Conservation (phyloP, 176 grass and related monocot genomes). For the Aegilops longissima region DNA sequence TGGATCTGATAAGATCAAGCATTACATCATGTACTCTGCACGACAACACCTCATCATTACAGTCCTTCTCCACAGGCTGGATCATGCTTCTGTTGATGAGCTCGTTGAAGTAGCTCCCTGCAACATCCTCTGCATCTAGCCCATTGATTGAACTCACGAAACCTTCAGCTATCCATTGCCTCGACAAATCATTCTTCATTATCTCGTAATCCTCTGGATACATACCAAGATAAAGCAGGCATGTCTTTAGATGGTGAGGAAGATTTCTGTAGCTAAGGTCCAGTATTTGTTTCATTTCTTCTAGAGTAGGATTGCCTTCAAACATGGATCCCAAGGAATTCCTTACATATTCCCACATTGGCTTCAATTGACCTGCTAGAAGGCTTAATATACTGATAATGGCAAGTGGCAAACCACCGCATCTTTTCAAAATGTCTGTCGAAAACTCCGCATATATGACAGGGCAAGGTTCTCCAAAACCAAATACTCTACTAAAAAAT, state of each 20-base stretch:
- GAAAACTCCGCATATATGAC: not conserved
- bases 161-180: slow-evolving; percentile 52
- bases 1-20: slow-evolving; percentile 33
- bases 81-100: slow-evolving; percentile 47
- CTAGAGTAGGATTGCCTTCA: not conserved
- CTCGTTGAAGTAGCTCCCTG: slow-evolving; percentile 34
- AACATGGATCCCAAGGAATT: slow-evolving; percentile 8
- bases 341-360: not conserved
- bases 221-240: slow-evolving; percentile 42
- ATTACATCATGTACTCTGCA: slow-evolving; percentile 49
- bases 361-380: not conserved
- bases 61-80: not conserved
- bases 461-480: not conserved
- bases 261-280: slow-evolving; percentile 40
- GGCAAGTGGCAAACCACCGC: slow-evolving; percentile 13
- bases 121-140: slow-evolving; percentile 26
- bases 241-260: slow-evolving; percentile 45
- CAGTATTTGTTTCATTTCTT: slow-evolving; percentile 25
- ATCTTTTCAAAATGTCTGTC: slow-evolving; percentile 6
- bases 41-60: not conserved
- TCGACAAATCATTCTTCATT: slow-evolving; percentile 1
- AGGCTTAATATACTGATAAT: slow-evolving; percentile 24
- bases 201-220: slow-evolving; percentile 33
- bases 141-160: not conserved
- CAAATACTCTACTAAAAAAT: slow-evolving; percentile 26